Evolutionary conservation across 306 rosid genomes (phyloP), one percentile per base, ranked within the genome.

Genomic region (Morella rubra): DNA sequence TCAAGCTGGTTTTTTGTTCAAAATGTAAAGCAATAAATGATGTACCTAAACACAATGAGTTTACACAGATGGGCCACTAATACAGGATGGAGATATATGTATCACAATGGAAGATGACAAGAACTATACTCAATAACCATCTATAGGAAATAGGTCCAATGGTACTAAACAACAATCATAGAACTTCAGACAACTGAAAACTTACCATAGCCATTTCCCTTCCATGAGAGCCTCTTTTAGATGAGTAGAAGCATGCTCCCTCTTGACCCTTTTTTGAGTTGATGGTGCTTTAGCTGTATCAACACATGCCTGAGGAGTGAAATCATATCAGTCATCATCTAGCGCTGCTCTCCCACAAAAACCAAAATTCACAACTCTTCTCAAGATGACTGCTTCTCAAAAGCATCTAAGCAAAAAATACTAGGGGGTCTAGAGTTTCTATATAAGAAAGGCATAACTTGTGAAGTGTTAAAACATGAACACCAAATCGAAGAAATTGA

Each of bases 171-270:
- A 46, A 67, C 44, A 44, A 79, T 27, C 27, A 75, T 24, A 44
- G 71, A 64, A 65, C 73, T 49, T 42, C 71, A 71, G 66, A 73
- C 66, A 78, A 76, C 71, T 47, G 55, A 73, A 44, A 79, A 80
- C 85, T 89, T 92, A 94, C 98, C 98, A 92, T 76, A 94, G 83
- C 98, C 98, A 94, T 85, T 92, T 94, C 45, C 98, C 98, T 80
- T 84, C 61, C 83, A 76, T 81, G 80, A 92, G 97, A 77, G 92
- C 96, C 83, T 92, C 97, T 79, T 85, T 85, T 69, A 94, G 73
- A 77, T 89, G 85, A 72, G 64, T 80, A 82, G 91, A 89, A 83
- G 89, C 86, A 75, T 88, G 85, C 85, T 90, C 97, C 85, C 90
- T 87, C 89, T 89, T 94, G 56, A 84, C 83, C 76, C 95, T 86